Evolutionary conservation across 441 rosid genomes (phyloP).

Genomic region (California macrophylla): DNA sequence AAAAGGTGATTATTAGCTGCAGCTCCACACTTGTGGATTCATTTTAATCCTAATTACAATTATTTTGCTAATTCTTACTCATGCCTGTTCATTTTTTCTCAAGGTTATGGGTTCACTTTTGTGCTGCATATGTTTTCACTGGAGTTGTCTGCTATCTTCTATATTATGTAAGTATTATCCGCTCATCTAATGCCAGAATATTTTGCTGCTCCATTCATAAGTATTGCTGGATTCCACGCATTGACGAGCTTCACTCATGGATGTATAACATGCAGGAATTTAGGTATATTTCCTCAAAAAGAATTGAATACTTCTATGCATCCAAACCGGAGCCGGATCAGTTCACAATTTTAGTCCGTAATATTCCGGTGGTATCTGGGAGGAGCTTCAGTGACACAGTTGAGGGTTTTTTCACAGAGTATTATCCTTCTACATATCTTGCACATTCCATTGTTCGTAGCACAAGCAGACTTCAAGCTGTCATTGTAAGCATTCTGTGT

Average conservation of each 20-base stretch:
- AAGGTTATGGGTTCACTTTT: constrained; percentile 95
- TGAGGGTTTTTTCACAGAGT: constrained; percentile 64
- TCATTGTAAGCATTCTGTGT: constrained; percentile 42
- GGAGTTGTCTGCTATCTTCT: constrained; percentile 83
- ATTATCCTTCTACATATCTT: constrained; percentile 71
- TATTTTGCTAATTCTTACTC: neutral
- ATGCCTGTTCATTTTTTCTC: constrained; percentile 21
- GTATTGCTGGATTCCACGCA: neutral
- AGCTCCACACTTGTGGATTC: neutral
- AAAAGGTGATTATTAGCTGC: constrained; percentile 39
- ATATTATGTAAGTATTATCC: constrained; percentile 46
- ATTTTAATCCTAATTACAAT: neutral
- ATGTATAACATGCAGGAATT: constrained; percentile 52
- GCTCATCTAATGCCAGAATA: neutral
- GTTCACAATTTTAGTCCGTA: constrained; percentile 64
- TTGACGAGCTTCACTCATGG: neutral
- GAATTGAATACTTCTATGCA: constrained; percentile 57
- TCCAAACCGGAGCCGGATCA: constrained; percentile 69
- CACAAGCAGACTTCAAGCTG: constrained; percentile 51
- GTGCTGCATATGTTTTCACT: constrained; percentile 75
- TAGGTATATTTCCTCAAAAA: constrained; percentile 45
- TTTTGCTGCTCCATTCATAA: constrained; percentile 11
- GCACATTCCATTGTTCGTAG: constrained; percentile 58
- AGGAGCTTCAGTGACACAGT: constrained; percentile 54
- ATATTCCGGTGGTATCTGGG: constrained; percentile 48